Percentiles rank a stretch among this genome's conserved stretches.
Conservation (phyloP, 257 asterid genomes). For the Gardenia jasminoides region DNA sequence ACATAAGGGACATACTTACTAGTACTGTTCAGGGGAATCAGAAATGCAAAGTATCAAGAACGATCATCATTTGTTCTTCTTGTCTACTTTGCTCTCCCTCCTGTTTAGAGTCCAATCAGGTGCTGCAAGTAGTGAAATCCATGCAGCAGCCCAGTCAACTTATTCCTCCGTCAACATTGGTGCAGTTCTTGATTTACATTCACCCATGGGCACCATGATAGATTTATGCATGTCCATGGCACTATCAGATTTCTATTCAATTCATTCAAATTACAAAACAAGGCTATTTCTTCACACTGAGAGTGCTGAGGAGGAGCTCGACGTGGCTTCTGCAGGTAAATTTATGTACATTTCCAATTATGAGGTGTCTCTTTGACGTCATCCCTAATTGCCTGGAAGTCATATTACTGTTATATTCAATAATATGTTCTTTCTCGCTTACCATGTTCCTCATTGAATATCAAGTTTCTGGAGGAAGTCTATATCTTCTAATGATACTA, state of each 20-base stretch:
- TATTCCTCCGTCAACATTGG: slow-evolving; percentile 23
- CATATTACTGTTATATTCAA: too few relatives aligned
- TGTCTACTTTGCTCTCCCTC: background rate
- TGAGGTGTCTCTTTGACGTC: background rate
- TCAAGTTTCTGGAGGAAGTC: background rate
- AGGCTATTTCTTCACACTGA: slow-evolving; percentile 32
- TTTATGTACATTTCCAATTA: background rate
- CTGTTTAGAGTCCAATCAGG: background rate
- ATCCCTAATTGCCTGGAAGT: background rate
- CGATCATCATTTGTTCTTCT: background rate
- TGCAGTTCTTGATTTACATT: slow-evolving; percentile 35
- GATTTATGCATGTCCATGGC: slow-evolving; percentile 44
- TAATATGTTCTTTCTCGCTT: background rate
- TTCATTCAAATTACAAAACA: slow-evolving; percentile 29
- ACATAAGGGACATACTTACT: background rate
- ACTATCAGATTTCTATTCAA: slow-evolving; percentile 34
- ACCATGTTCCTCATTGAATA: background rate
- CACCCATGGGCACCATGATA: slow-evolving; percentile 36
- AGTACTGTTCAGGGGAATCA: background rate
- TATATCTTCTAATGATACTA: background rate
- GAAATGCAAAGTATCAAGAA: background rate
- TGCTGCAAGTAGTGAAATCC: slow-evolving; percentile 3
- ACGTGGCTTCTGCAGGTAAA: slow-evolving; percentile 39
- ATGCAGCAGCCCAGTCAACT: background rate
- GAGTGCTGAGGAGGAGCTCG: slow-evolving; percentile 29